These are phyloP conservation scores for Sarcocystis neurona DNA, from an alignment of 169 alveolate genomes.

Conservation along the genomic window DNA sequence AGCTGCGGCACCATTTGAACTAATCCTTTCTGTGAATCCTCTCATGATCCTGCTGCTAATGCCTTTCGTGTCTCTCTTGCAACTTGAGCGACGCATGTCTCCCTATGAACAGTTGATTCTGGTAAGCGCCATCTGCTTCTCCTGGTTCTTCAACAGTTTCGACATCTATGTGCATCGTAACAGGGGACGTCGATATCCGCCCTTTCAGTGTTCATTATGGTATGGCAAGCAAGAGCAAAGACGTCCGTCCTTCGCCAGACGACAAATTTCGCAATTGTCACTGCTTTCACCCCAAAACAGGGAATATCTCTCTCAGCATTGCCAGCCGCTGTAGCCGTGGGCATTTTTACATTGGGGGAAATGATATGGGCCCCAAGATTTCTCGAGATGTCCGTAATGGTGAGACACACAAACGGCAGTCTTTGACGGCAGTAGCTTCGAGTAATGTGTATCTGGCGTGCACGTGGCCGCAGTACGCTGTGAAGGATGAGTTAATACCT, in stretches of 20 bases:
- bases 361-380: slow-evolving; percentile 66
- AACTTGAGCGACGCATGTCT: background rate
- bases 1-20: slow-evolving; percentile 42
- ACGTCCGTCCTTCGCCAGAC: too few species aligned
- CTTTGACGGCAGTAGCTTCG: background rate
- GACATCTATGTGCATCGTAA: background rate
- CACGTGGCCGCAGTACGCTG: background rate
- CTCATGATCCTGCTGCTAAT: slow-evolving; percentile 19
- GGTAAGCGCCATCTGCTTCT: background rate
- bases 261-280: too few species aligned
- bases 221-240: background rate
- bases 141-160: background rate
- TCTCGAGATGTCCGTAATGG: slow-evolving; percentile 47
- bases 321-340: slow-evolving; percentile 45
- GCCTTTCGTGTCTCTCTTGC: slow-evolving; percentile 12
- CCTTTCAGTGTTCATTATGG: slow-evolving; percentile 39
- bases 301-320: slow-evolving; percentile 29
- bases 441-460: background rate
- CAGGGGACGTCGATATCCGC: slow-evolving; percentile 44
- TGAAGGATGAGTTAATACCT: too few species aligned
- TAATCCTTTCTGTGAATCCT: slow-evolving; percentile 45
- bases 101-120: background rate
- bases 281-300: background rate
- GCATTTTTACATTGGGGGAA: slow-evolving; percentile 56
- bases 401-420: too few species aligned